Base-by-base conservation (phyloP, 1,284 basidiomycete species). In the Tilletia setariae region DNA sequence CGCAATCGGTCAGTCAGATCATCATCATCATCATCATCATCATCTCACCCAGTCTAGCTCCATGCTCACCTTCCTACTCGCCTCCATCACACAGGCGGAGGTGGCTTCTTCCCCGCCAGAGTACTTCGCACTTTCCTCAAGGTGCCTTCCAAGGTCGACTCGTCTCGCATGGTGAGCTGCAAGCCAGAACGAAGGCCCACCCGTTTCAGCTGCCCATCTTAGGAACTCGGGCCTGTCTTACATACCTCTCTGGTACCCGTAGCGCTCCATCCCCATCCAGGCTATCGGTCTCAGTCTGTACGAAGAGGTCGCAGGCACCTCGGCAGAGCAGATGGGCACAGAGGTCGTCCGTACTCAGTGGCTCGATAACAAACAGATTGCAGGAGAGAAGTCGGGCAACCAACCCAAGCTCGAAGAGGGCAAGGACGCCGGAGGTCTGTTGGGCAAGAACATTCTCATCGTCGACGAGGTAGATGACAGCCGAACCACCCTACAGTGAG, bases 381-480 rank as follows among this genome's bases (percentile, higher is more conserved):
- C 40, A 11, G 62, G 62, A 51, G 23, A 67, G 23, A 32, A 53
- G 15, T 16, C 2, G 21, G 72, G 71, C 16, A 40, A 11, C 35
- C 66, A 70, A 15, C 74, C 72, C 42, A 73, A 73, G 66, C 68
- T 74, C 46, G 75, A 76, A 53, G 77, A 78, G 67, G 72, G 72
- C 25, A 75, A 76, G 65, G 72, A 74, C 40, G 78, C 74, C 11
- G 79, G 79, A 25, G 80, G 80, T 30, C 67, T 82, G 67, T 74
- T 82, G 2, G 81, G 81, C n/a, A 82, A 81, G 70, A 78, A 78
- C 56, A 79, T 82, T 25, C 69, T 82, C 2, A 81, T 82, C 25
- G 81, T 82, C 16, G 81, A 82, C 63, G 81, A 82, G 72, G 81
- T 82, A 9, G 81, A 82, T 65, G 81, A 82, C 68, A 77, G 76